phyloP scores from a whole-genome alignment of 2,329 filamentous ascomycete genomes.

The Intubia oerlemansii region DNA sequence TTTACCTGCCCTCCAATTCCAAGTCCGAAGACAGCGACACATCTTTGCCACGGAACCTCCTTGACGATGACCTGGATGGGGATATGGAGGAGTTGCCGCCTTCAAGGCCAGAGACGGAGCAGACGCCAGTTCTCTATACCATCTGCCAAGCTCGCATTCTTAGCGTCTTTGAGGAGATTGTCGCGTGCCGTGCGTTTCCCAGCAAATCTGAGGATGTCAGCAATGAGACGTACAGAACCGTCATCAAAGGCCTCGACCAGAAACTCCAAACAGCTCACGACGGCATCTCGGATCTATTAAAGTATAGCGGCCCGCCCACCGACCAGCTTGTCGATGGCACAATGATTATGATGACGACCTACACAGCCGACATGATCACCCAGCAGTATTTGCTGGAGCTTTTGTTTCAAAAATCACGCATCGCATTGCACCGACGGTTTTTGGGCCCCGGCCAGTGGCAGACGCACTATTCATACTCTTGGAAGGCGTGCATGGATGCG shows the following conservation, averaged over 20 bases:
- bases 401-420: conserved; percentile 10
- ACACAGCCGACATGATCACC: conserved; percentile 10
- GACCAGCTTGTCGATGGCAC: not conserved
- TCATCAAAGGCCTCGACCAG: conserved; percentile 9
- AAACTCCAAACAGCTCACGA: conserved; percentile 6
- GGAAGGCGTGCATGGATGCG: conserved; percentile 21
- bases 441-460: conserved; percentile 14
- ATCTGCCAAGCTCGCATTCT: conserved; percentile 8
- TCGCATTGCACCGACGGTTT: conserved; percentile 11
- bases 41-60: conserved; percentile 21
- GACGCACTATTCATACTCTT: conserved; percentile 16
- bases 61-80: conserved; percentile 30
- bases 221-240: conserved; percentile 1
- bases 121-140: conserved; percentile 14
- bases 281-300: conserved; percentile 1
- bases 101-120: conserved; percentile 19
- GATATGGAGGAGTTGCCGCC: conserved; percentile 19
- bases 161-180: conserved; percentile 8
- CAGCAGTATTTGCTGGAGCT: conserved; percentile 11
- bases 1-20: conserved; percentile 29
- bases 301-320: not conserved
- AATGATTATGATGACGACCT: not conserved
- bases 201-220: not conserved
- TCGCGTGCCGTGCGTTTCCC: not conserved
- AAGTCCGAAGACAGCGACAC: conserved; percentile 24